Evolutionary conservation across 2,329 filamentous ascomycete genomes (phyloP), one percentile per base, ranked within the genome.

Genomic region (Colletotrichum sp.): DNA sequence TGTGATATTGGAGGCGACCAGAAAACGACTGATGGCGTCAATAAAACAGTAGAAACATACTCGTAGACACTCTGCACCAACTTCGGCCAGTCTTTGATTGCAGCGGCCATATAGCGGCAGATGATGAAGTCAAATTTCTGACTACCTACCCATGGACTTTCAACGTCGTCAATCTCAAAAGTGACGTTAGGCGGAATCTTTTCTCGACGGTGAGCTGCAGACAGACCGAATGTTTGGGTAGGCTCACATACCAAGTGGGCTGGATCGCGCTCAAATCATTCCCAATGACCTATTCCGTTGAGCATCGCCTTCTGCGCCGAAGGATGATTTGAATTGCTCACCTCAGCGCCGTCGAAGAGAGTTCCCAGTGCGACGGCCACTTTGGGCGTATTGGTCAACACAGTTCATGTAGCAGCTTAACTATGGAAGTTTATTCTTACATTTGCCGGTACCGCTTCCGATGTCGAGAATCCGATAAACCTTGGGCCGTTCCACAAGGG

Each of bases 401-500:
- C 7, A 38, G 36, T 38, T 38, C 36, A 38, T 18, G 16, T 38
- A 18, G 36, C 15, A 18, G 13, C 36, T 38, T 16, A 3, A 18
- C 2, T 16, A 5, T 3, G 16, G 15, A 38, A 18, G 36, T 5
- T 8, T 15, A 38, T 21, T 21, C 30, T 65, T 71, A 79, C 91
- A 93, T 74, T 91, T 91, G 6, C 91, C 91, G 1, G 90, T 91
- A 21, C 92, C 92, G 12, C 89, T 91, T 61, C 90, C 90, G 10
- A 92, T 83, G 78, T 92, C 90, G 13, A 92, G 84, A 21, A 92
- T 88, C 28, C 84, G 84, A 5, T 67, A 48, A 12, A 61, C n/a
- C 34, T 67, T 72, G n/a, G 38, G 32, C 13, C 30, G 52, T 16
- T 72, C 28, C 16, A 72, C 18, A 21, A 62, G 70, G 7, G 62